phyloP scores from a whole-genome alignment of 2,329 filamentous ascomycete species.

The Pseudopithomyces maydicus region DNA sequence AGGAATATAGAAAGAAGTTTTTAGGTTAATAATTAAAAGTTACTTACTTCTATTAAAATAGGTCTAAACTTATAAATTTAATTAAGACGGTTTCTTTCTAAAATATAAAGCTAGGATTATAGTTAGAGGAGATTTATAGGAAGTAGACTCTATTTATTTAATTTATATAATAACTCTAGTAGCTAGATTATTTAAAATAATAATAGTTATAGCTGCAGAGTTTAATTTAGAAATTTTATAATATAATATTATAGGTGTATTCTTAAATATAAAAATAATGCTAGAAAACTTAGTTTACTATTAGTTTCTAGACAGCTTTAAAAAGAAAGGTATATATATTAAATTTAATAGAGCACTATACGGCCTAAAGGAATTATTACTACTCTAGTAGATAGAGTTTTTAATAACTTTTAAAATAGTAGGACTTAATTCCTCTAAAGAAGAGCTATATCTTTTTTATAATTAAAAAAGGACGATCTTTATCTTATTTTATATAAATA shows the following conservation, averaged over 20 bases:
- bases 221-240: not conserved
- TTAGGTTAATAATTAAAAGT: not conserved
- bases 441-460: too few species aligned
- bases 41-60: not conserved
- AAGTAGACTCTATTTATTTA: not conserved
- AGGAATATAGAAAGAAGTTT: not conserved
- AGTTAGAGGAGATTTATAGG: not conserved
- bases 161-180: not conserved
- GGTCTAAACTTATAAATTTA: not conserved
- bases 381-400: too few species aligned
- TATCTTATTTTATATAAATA: too few species aligned
- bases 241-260: not conserved
- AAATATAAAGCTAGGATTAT: not conserved
- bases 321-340: too few species aligned
- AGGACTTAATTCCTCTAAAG: too few species aligned
- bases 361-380: too few species aligned
- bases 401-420: too few species aligned
- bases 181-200: not conserved
- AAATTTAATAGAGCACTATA: too few species aligned
- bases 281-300: not conserved
- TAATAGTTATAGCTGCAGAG: not conserved
- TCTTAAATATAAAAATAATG: not conserved
- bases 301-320: not conserved
- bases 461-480: too few species aligned
- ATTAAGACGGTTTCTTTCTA: not conserved